A percentile compares a stretch with the other conserved stretches of the same genome.
These are phyloP conservation scores for Pelargonium citronellum DNA, from an alignment of 441 rosid genomes.

Conservation along the genomic window DNA sequence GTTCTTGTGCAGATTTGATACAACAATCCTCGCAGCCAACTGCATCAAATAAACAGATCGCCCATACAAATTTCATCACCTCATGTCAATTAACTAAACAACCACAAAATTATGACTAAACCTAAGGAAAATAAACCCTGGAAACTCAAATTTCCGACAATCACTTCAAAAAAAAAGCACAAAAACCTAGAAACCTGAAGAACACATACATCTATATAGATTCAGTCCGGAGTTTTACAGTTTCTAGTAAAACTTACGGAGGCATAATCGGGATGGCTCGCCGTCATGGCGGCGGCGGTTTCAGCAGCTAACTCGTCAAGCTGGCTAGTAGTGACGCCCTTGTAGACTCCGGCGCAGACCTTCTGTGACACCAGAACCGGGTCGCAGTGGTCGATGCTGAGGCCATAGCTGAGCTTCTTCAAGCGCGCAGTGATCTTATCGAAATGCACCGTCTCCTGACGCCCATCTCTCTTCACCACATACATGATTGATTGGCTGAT, in stretches of 20 bases:
- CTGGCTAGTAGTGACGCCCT: slow-evolving; percentile 91
- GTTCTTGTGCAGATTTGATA: slow-evolving; percentile 84
- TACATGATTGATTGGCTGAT: slow-evolving; percentile 37
- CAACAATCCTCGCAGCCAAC: slow-evolving; percentile 92
- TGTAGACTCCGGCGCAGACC: slow-evolving; percentile 92
- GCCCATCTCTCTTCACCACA: slow-evolving; percentile 89
- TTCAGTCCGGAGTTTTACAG: too few species aligned
- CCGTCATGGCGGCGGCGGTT: slow-evolving; percentile 93
- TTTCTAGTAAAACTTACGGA: slow-evolving; percentile 40
- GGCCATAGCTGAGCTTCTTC: slow-evolving; percentile 91
- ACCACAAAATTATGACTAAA: too few species aligned
- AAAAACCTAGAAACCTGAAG: too few species aligned
- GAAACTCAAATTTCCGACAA: too few species aligned
- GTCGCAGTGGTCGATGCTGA: slow-evolving; percentile 84
- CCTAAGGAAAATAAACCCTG: too few species aligned
- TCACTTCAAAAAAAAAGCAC: too few species aligned
- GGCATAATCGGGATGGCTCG: slow-evolving; percentile 89
- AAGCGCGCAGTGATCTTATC: slow-evolving; percentile 91
- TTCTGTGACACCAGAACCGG: slow-evolving; percentile 92
- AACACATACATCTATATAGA: too few species aligned
- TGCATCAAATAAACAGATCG: slow-evolving; percentile 21
- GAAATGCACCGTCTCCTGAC: slow-evolving; percentile 76
- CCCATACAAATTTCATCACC: too few species aligned
- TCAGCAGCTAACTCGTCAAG: slow-evolving; percentile 97
- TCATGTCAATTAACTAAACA: too few species aligned